Conservation (phyloP, 495 filamentous ascomycete species). For the Xylaria flabelliformis region DNA sequence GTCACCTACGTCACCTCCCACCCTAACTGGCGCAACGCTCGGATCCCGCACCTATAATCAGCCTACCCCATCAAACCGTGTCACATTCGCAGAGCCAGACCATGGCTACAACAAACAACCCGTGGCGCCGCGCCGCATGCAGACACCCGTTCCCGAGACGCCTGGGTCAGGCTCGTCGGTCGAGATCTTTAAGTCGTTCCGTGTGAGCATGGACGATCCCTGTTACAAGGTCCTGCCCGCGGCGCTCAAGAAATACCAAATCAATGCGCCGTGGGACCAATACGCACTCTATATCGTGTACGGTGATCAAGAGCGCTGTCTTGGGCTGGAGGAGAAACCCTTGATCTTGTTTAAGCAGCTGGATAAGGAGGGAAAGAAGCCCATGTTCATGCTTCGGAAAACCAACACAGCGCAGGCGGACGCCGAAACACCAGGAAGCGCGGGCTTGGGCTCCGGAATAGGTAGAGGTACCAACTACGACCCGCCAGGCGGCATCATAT, state of each 20-base stretch:
- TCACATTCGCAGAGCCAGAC: constrained; percentile 57
- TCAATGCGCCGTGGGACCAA: constrained; percentile 94
- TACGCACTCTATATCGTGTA: constrained; percentile 98
- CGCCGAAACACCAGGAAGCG: constrained; percentile 53
- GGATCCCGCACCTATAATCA: constrained; percentile 62
- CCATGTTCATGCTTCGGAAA: constrained; percentile 97
- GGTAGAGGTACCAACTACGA: constrained; percentile 50
- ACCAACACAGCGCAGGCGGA: constrained; percentile 56
- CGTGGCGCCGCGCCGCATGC: constrained; percentile 52
- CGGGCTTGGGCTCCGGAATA: constrained; percentile 50
- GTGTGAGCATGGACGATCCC: constrained; percentile 95
- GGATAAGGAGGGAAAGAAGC: constrained; percentile 94
- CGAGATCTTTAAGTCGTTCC: constrained; percentile 98
- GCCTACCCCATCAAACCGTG: constrained; percentile 53
- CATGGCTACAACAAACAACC: constrained; percentile 53
- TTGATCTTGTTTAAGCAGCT: constrained; percentile 96
- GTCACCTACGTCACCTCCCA: constrained; percentile 81
- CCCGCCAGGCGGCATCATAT: constrained; percentile 64
- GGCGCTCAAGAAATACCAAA: constrained; percentile 96
- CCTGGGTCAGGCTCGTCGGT: constrained; percentile 62
- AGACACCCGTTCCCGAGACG: constrained; percentile 59
- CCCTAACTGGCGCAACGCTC: constrained; percentile 53
- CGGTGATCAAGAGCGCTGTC: constrained; percentile 93
- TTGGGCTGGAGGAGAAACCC: constrained; percentile 90
- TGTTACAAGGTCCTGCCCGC: constrained; percentile 97